These are phyloP conservation scores for Daedaleopsis nitida DNA, from an alignment of 768 basidiomycete genomes.

Conservation along the genomic window DNA sequence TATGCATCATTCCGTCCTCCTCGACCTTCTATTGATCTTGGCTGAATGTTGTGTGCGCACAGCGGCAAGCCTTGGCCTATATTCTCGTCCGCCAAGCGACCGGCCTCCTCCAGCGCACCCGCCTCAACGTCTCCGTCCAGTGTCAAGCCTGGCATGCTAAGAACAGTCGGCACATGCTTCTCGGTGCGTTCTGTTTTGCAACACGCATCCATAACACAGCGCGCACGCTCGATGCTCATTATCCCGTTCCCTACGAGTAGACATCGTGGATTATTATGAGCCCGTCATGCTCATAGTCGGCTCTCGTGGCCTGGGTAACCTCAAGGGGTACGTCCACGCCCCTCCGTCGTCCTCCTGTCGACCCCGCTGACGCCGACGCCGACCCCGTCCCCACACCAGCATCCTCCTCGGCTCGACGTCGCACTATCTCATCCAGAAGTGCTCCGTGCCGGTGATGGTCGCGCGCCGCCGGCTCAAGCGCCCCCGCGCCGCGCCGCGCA, in stretches of 20 bases:
- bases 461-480: conserved; percentile 86
- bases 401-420: conserved; percentile 94
- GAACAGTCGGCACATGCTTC: conserved; percentile 85
- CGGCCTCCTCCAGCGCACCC: conserved; percentile 86
- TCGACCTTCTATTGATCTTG: conserved; percentile 2
- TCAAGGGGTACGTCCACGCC: conserved; percentile 70
- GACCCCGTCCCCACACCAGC: conserved; percentile 42
- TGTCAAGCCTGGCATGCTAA: conserved; percentile 99
- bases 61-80: conserved; percentile 89
- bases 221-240: not conserved
- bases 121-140: conserved; percentile 79
- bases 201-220: not conserved
- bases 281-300: conserved; percentile 95
- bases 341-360: not conserved
- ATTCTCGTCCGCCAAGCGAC: conserved; percentile 90
- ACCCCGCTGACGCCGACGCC: not conserved
- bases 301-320: conserved; percentile 83
- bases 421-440: conserved; percentile 93
- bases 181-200: conserved; percentile 45
- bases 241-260: conserved; percentile 32
- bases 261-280: conserved; percentile 84
- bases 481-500: conserved; percentile 82
- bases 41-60: not conserved
- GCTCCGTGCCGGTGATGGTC: conserved; percentile 96
- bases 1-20: conserved; percentile 36